phyloP scores from a whole-genome alignment of 2,329 filamentous ascomycete species.

The Ceratocystis destructans region DNA sequence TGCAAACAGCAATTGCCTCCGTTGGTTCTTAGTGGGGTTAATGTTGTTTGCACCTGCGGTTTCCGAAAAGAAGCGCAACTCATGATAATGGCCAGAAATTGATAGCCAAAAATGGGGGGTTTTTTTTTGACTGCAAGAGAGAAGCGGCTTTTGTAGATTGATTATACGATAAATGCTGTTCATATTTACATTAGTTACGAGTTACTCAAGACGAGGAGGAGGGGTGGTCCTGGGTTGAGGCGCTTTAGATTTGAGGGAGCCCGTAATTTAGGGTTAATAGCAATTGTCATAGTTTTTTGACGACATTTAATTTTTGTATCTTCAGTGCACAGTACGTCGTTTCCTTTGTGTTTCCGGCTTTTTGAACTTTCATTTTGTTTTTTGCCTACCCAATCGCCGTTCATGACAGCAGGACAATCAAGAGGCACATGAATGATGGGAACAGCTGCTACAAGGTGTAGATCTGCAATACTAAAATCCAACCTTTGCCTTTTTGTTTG shows the following conservation, averaged over 20 bases:
- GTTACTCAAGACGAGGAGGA: too few species aligned
- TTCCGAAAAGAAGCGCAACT: not conserved
- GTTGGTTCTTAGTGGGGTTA: conserved; percentile 9
- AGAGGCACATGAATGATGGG: conserved; percentile 12
- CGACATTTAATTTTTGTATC: not conserved
- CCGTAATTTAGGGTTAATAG: not conserved
- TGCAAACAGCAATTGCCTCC: not conserved
- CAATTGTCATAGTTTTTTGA: not conserved
- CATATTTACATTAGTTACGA: too few species aligned
- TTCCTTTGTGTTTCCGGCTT: not conserved
- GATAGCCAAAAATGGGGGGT: not conserved
- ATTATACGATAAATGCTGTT: not conserved
- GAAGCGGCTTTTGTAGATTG: not conserved
- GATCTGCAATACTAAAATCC: conserved; percentile 18
- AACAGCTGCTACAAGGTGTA: conserved; percentile 13
- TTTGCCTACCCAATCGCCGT: conserved; percentile 16
- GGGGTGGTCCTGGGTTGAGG: not conserved
- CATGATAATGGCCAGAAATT: not conserved
- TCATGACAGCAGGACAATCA: conserved; percentile 13
- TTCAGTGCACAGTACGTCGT: not conserved
- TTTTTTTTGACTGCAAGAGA: not conserved
- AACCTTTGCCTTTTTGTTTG: conserved; percentile 20
- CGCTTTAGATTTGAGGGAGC: not conserved
- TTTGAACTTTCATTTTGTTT: conserved; percentile 19
- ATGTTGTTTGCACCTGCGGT: not conserved